Evolutionary conservation across 1,284 basidiomycete species (phyloP).

Genomic region (Volvariella volvacea): DNA sequence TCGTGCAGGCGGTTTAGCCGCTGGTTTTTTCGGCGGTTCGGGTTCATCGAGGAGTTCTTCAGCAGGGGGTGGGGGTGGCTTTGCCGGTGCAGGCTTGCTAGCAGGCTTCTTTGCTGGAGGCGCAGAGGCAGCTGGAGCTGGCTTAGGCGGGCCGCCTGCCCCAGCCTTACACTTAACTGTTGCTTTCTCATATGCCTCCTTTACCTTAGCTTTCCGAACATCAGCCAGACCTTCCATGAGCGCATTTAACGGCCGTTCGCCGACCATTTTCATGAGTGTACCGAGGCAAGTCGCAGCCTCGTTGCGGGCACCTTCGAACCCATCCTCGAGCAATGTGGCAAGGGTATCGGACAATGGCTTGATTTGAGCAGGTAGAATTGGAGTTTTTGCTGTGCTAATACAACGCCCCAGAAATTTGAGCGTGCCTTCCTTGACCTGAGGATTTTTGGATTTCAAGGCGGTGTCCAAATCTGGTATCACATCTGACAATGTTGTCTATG

Average conservation of each 20-base stretch:
- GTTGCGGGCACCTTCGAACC: conserved; percentile 85
- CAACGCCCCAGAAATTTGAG: conserved; percentile 85
- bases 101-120: conserved; percentile 39
- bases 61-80: conserved; percentile 16
- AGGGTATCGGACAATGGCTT: conserved; percentile 83
- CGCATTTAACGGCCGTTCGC: conserved; percentile 87
- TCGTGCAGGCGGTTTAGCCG: conserved; percentile 45
- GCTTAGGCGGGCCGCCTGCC: conserved; percentile 32
- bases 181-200: conserved; percentile 87
- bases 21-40: conserved; percentile 33
- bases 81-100: conserved; percentile 21
- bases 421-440: conserved; percentile 93
- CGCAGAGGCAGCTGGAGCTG: conserved; percentile 34
- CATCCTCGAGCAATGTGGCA: conserved; percentile 77
- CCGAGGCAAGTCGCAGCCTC: conserved; percentile 88
- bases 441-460: conserved; percentile 87
- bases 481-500: conserved; percentile 74
- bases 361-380: conserved; percentile 71
- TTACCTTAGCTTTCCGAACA: conserved; percentile 88
- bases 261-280: conserved; percentile 94
- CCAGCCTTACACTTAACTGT: conserved; percentile 81
- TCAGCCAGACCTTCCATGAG: conserved; percentile 86
- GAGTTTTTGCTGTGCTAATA: conserved; percentile 62
- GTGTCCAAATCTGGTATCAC: conserved; percentile 81
- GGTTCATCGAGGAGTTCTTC: conserved; percentile 16